phyloP scores from a whole-genome alignment of 1,139 yeast genomes.

The Protomyces macrosporus region DNA sequence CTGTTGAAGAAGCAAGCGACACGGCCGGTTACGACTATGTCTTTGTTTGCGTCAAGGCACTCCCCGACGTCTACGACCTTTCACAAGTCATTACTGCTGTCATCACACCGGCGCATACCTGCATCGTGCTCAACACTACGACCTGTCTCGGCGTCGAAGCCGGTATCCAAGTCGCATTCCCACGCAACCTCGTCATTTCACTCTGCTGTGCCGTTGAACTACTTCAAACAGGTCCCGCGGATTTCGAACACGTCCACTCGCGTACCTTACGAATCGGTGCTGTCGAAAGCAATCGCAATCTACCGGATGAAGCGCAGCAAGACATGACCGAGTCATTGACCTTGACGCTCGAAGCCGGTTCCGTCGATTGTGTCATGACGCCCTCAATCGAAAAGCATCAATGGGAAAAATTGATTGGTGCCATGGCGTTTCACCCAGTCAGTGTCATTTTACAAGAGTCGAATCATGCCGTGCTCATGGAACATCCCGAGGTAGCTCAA shows the following conservation, averaged over 20 bases:
- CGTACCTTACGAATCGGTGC: slow-evolving; percentile 31
- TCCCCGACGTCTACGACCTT: slow-evolving; percentile 60
- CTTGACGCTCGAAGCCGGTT: slow-evolving; percentile 33
- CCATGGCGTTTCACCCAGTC: slow-evolving; percentile 32
- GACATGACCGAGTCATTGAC: slow-evolving; percentile 34
- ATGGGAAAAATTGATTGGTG: slow-evolving; percentile 33
- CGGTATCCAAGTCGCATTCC: slow-evolving; percentile 54
- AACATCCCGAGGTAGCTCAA: slow-evolving; percentile 23
- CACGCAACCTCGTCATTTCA: slow-evolving; percentile 54
- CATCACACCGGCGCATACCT: slow-evolving; percentile 46
- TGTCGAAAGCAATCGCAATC: slow-evolving; percentile 7
- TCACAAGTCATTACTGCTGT: slow-evolving; percentile 59
- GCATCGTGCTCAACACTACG: slow-evolving; percentile 41
- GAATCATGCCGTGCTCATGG: slow-evolving; percentile 29
- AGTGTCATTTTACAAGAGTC: slow-evolving; percentile 33
- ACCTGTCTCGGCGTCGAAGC: slow-evolving; percentile 70
- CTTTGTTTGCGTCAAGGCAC: slow-evolving; percentile 63
- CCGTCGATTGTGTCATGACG: slow-evolving; percentile 31
- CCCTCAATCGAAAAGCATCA: slow-evolving; percentile 32
- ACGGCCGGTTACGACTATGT: slow-evolving; percentile 55
- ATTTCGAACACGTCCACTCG: slow-evolving; percentile 31
- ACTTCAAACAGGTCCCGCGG: slow-evolving; percentile 32
- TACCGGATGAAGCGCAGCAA: slow-evolving; percentile 30
- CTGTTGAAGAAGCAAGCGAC: slow-evolving; percentile 42
- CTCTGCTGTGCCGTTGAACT: slow-evolving; percentile 31